Evolutionary conservation across 2,329 filamentous ascomycete species (phyloP).

Genomic region (Aureobasidium subglaciale): DNA sequence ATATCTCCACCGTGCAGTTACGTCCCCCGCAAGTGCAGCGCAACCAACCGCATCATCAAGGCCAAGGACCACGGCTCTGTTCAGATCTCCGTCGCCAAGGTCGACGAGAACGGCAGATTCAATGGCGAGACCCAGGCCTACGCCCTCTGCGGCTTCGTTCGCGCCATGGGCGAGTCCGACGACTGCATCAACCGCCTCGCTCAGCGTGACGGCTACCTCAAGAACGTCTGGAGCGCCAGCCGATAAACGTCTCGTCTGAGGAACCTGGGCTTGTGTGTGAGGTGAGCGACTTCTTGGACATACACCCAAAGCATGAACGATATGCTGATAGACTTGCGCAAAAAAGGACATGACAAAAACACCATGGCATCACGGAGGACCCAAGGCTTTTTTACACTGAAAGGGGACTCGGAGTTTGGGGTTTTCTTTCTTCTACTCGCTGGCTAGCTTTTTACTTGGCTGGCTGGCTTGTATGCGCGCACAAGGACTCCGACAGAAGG

Average conservation of each 20-base stretch:
- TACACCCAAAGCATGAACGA: not conserved
- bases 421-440: not conserved
- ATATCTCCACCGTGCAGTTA: constrained; percentile 52
- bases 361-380: constrained; percentile 11
- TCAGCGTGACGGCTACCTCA: constrained; percentile 93
- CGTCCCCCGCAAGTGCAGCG: constrained; percentile 98
- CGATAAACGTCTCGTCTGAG: constrained; percentile 37
- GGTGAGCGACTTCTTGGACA: not conserved
- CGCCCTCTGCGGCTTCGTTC: constrained; percentile 94
- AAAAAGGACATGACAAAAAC: constrained; percentile 4
- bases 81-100: constrained; percentile 94
- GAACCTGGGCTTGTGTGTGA: constrained; percentile 1
- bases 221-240: constrained; percentile 85
- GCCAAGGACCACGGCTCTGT: constrained; percentile 99
- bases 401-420: constrained; percentile 3
- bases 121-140: constrained; percentile 97
- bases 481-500: not conserved
- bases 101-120: constrained; percentile 97
- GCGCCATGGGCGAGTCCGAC: constrained; percentile 96
- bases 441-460: not conserved
- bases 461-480: not conserved
- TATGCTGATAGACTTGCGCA: not conserved
- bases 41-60: constrained; percentile 99
- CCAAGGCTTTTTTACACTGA: not conserved
- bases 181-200: constrained; percentile 92